Conservation (phyloP, 805 yeast genomes). For the Barnettozyma populi region DNA sequence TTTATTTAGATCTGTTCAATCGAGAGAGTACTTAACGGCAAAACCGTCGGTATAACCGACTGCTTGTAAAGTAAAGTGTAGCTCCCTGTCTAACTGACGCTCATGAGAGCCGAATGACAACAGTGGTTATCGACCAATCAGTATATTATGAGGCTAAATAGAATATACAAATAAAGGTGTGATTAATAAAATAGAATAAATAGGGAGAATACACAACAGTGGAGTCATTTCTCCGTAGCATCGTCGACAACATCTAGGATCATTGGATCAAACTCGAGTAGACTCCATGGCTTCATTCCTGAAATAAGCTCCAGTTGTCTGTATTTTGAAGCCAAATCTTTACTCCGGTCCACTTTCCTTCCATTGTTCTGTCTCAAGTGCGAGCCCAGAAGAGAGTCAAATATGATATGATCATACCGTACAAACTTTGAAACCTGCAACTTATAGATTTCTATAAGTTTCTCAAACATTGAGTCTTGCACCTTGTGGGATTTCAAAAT, state of each 20-base stretch:
- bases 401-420: slow-evolving; percentile 4
- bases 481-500: slow-evolving; percentile 3
- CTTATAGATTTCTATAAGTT: neutral
- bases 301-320: neutral
- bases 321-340: neutral
- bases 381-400: slow-evolving; percentile 2
- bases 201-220: neutral
- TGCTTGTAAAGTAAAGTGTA: too few species aligned
- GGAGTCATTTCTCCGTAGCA: neutral
- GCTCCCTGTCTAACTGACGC: too few species aligned
- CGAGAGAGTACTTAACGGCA: too few species aligned
- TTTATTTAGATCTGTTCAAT: too few species aligned
- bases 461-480: neutral
- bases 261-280: slow-evolving; percentile 1
- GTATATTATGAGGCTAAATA: too few species aligned
- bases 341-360: neutral
- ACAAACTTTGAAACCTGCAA: slow-evolving; percentile 1
- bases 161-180: too few species aligned
- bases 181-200: too few species aligned
- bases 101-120: too few species aligned
- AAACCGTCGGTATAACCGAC: too few species aligned
- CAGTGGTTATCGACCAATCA: too few species aligned
- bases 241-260: neutral
- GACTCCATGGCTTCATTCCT: slow-evolving; percentile 7
- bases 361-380: slow-evolving; percentile 1